phyloP scores from a whole-genome alignment of 805 yeast genomes.

The Lipomyces kockii region DNA sequence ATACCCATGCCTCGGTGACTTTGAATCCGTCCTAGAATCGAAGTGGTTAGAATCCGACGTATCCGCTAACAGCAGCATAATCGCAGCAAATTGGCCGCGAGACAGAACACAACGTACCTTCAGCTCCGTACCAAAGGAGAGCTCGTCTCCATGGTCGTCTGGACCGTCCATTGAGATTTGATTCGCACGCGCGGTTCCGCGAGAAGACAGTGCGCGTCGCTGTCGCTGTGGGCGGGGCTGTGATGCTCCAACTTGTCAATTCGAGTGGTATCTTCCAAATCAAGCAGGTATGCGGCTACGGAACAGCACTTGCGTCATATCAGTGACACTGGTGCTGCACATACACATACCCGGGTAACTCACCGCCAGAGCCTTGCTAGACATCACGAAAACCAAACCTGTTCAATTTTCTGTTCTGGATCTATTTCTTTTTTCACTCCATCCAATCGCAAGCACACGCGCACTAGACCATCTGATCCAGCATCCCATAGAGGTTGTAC shows the following conservation, averaged over 20 bases:
- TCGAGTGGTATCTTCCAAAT: not conserved
- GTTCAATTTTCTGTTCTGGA: not conserved
- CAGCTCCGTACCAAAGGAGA: conserved; percentile 44
- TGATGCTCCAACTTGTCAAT: not conserved
- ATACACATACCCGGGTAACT: not conserved
- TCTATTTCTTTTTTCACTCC: not conserved
- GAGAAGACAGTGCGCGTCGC: not conserved
- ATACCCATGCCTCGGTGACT: conserved; percentile 76
- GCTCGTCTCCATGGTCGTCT: conserved; percentile 27
- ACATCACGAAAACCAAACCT: not conserved
- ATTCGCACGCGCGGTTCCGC: not conserved
- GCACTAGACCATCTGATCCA: not conserved
- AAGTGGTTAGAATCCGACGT: not conserved
- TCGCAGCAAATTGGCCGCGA: not conserved
- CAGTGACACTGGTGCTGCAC: not conserved
- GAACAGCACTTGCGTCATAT: not conserved
- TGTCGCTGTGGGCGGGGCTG: not conserved
- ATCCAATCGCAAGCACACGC: not conserved
- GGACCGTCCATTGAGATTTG: conserved; percentile 27
- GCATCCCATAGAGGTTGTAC: not conserved
- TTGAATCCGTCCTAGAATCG: conserved; percentile 68
- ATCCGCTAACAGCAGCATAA: not conserved
- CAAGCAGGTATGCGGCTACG: not conserved
- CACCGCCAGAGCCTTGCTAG: not conserved
- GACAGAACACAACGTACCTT: conserved; percentile 34